Evolutionary conservation across 768 basidiomycete species (phyloP), one percentile per base, ranked within the genome.

Genomic region (Lactifluus pinguis): DNA sequence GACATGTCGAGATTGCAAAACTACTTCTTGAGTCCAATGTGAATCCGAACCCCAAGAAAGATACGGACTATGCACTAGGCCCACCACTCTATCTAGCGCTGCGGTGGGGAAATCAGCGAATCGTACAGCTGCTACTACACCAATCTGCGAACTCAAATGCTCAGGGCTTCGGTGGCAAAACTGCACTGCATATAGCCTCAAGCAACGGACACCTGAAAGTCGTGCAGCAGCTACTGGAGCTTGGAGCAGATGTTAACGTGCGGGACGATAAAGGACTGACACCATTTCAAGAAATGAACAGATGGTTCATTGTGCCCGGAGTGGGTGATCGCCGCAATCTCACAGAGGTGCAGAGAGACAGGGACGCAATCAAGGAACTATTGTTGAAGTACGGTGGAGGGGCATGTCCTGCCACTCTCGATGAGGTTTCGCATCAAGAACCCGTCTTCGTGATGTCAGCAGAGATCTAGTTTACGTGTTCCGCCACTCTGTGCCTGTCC

Each of bases 11-110:
- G n/a, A n/a, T n/a, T n/a, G n/a, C n/a, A n/a, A n/a, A n/a, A n/a
- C n/a, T n/a, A n/a, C n/a, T n/a, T n/a, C n/a, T n/a, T n/a, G n/a
- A n/a, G n/a, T n/a, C n/a, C n/a, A n/a, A n/a, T n/a, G n/a, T n/a
- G n/a, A n/a, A n/a, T n/a, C n/a, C n/a, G n/a, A n/a, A n/a, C n/a
- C n/a, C n/a, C n/a, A n/a, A n/a, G n/a, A n/a, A n/a, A n/a, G 32
- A 32, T 13, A n/a, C n/a, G 1, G 11, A 2, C 3, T 10, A 1
- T 1, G 38, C 1, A 39, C 10, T 13, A 0, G 11, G 0, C 13
- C 6, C 41, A 17, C 41, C 41, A 42, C 17, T 42, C 6, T 6
- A 42, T 42, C 0, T 4, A 6, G 17, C 17, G 6, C 14, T 42
- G 14, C 1, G 5, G 7, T 6, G 17, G 41, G 41, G 17, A 42